These are phyloP conservation scores for Myochromella boudieri DNA, from an alignment of 768 basidiomycete genomes.

Conservation along the genomic window DNA sequence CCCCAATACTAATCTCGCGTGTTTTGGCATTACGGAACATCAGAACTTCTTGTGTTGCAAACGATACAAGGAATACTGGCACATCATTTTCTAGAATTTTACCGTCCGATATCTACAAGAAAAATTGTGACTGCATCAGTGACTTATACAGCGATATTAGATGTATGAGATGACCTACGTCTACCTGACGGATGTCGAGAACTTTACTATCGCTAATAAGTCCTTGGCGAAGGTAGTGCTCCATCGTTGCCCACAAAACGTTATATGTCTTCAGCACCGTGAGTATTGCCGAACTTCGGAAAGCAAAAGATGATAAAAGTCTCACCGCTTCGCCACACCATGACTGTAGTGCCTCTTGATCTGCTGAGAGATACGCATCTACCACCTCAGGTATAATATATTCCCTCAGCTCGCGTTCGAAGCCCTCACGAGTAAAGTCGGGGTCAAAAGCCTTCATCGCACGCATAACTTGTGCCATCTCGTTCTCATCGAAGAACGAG, in stretches of 20 bases:
- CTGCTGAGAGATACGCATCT: slow-evolving; percentile 91
- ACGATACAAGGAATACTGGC: slow-evolving; percentile 89
- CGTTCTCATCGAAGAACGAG: slow-evolving; percentile 95
- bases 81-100: slow-evolving; percentile 89
- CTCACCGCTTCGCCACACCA: slow-evolving; percentile 98
- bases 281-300: not conserved
- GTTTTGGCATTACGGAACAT: slow-evolving; percentile 90
- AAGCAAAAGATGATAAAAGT: slow-evolving; percentile 8
- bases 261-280: slow-evolving; percentile 77
- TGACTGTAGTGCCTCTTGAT: slow-evolving; percentile 76
- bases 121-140: not conserved
- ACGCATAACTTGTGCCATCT: slow-evolving; percentile 92
- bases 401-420: slow-evolving; percentile 88
- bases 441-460: slow-evolving; percentile 90
- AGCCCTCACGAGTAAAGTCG: slow-evolving; percentile 78
- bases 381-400: slow-evolving; percentile 98
- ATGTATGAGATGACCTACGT: slow-evolving; percentile 74
- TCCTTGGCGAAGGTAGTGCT: slow-evolving; percentile 88
- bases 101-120: slow-evolving; percentile 68
- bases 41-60: slow-evolving; percentile 91
- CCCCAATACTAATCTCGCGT: slow-evolving; percentile 82
- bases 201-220: slow-evolving; percentile 91
- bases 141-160: not conserved
- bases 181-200: slow-evolving; percentile 95
- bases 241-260: slow-evolving; percentile 98